These are phyloP conservation scores for Oryza punctata DNA, from an alignment of 176 grass and related monocot species.

Conservation along the genomic window DNA sequence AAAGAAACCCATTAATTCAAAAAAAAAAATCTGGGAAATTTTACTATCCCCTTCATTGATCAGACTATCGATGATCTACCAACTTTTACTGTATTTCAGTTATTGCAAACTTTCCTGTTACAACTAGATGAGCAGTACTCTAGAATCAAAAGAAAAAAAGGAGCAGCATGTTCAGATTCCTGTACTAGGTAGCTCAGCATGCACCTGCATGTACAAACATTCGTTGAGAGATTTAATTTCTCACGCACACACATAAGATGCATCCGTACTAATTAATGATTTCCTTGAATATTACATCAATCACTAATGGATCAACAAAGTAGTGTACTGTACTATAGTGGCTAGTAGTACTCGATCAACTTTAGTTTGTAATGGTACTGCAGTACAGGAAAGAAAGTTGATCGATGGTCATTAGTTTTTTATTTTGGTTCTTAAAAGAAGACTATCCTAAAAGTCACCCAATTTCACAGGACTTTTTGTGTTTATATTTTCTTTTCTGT, in stretches of 20 bases:
- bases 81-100: neutral
- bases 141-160: neutral
- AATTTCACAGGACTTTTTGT: too few relatives aligned
- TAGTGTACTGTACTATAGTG: neutral
- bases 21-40: too few relatives aligned
- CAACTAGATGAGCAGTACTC: neutral
- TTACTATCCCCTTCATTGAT: neutral
- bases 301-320: neutral
- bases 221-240: neutral
- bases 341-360: neutral
- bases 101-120: neutral
- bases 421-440: neutral
- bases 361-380: neutral
- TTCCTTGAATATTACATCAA: slow-evolving; percentile 12
- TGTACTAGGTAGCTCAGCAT: neutral
- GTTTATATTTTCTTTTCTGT: neutral
- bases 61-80: neutral
- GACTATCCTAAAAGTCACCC: neutral
- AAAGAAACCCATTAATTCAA: too few relatives aligned
- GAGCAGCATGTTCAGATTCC: neutral
- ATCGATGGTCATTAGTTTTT: neutral
- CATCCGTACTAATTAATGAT: neutral
- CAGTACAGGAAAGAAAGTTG: neutral
- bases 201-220: neutral
- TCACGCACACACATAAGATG: neutral